A percentile compares a stretch with the other conserved stretches of the same genome.
Conservation (phyloP, 768 basidiomycete genomes). For the Leccinum variicolor region DNA sequence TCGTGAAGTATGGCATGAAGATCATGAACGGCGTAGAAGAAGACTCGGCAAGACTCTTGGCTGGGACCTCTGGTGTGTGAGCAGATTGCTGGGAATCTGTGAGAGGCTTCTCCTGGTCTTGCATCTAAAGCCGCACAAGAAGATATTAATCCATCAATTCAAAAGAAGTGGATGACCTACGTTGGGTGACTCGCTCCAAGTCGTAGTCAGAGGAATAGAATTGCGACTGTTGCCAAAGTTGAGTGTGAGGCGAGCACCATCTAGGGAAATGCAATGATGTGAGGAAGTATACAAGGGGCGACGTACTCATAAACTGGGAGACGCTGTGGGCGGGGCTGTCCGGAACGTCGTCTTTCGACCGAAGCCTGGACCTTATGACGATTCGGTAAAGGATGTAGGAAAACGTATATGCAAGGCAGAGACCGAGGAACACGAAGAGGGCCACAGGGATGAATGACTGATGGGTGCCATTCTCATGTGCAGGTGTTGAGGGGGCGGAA, state of each 20-base stretch:
- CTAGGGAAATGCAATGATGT: constrained; percentile 1
- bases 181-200: constrained; percentile 1
- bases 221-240: constrained; percentile 10
- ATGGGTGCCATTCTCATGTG: background rate
- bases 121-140: constrained; percentile 2
- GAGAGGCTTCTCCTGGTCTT: constrained; percentile 18
- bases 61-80: constrained; percentile 1
- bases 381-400: constrained; percentile 29
- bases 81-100: constrained; percentile 4
- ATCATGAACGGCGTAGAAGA: constrained; percentile 14
- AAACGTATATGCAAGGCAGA: constrained; percentile 25
- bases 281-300: background rate
- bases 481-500: constrained; percentile 3
- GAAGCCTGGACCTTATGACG: constrained; percentile 16
- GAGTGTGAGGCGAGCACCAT: constrained; percentile 26
- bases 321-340: constrained; percentile 23
- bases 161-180: constrained; percentile 9
- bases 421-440: constrained; percentile 21
- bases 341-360: constrained; percentile 9
- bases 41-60: constrained; percentile 10
- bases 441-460: constrained; percentile 16
- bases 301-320: constrained; percentile 27
- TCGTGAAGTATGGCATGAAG: constrained; percentile 14
- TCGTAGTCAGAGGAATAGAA: background rate
- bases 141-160: background rate